phyloP scores from a whole-genome alignment of 768 basidiomycete genomes.

The Chalciporus pseudorubinellus region DNA sequence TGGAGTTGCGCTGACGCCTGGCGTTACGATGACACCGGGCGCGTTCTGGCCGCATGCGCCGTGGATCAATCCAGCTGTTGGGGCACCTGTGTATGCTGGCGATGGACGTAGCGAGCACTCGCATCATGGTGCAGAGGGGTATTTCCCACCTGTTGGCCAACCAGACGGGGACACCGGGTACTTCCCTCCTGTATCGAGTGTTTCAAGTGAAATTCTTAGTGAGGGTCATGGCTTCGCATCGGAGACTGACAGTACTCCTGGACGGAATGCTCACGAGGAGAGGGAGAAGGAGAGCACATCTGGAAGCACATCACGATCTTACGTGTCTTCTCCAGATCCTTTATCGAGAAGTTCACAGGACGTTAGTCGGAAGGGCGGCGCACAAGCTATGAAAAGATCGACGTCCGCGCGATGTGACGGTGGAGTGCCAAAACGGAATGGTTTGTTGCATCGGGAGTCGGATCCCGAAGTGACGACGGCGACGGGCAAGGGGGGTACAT shows the following conservation, averaged over 20 bases:
- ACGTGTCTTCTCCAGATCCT: constrained; percentile 6
- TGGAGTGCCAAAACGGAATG: constrained; percentile 26
- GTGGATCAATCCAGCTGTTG: constrained; percentile 58
- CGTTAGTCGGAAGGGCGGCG: constrained; percentile 10
- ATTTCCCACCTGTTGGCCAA: constrained; percentile 42
- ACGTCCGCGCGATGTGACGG: constrained; percentile 29
- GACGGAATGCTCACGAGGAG: constrained; percentile 1
- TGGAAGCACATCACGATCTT: constrained; percentile 11
- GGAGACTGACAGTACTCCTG: neutral
- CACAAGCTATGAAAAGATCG: constrained; percentile 28
- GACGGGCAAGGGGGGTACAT: constrained; percentile 17
- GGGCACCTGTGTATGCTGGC: constrained; percentile 52
- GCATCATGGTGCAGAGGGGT: constrained; percentile 28
- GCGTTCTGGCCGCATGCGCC: constrained; percentile 66
- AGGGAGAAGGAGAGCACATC: constrained; percentile 7
- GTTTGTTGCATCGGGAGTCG: constrained; percentile 30
- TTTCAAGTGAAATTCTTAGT: constrained; percentile 39
- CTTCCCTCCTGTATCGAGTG: constrained; percentile 40
- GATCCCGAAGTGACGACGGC: constrained; percentile 27
- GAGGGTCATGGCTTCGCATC: constrained; percentile 10
- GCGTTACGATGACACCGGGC: constrained; percentile 68
- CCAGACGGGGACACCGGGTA: constrained; percentile 33
- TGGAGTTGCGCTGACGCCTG: constrained; percentile 47
- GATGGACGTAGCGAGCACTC: constrained; percentile 6
- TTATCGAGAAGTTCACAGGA: constrained; percentile 14